These are phyloP conservation scores for Citrullus mucosospermus DNA, from an alignment of 306 rosid species.

Conservation along the genomic window DNA sequence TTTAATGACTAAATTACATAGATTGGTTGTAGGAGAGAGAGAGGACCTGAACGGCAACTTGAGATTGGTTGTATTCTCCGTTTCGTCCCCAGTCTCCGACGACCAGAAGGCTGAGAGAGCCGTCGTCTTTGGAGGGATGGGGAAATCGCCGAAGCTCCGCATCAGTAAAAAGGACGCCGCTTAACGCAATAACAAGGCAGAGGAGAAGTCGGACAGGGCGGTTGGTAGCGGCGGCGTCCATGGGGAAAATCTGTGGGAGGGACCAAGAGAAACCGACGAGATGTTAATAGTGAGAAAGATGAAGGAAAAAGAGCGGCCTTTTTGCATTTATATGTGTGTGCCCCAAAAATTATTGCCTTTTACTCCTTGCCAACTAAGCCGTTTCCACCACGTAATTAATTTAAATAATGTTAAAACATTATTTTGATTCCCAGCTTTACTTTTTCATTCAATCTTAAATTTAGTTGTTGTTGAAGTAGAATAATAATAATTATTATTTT, in stretches of 20 bases:
- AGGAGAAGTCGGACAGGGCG: neutral
- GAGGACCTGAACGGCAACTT: slow-evolving; percentile 44
- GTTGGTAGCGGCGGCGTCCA: neutral
- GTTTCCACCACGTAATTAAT: neutral
- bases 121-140: slow-evolving; percentile 24
- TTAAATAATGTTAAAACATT: too few relatives aligned
- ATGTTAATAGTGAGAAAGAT: neutral
- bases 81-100: slow-evolving; percentile 75
- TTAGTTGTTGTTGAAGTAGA: too few relatives aligned
- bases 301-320: neutral
- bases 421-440: too few relatives aligned
- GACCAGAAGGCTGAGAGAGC: slow-evolving; percentile 39
- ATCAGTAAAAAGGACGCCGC: neutral
- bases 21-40: neutral
- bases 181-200: neutral
- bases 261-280: neutral
- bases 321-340: neutral
- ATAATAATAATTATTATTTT: too few relatives aligned
- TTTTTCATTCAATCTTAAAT: too few relatives aligned
- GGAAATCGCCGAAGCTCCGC: slow-evolving; percentile 15
- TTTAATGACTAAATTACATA: too few relatives aligned
- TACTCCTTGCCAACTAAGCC: neutral
- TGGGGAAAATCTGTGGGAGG: neutral
- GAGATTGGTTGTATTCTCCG: slow-evolving; percentile 47
- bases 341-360: neutral